These are phyloP conservation scores for Botryosphaeria dothidea DNA, from an alignment of 2,329 filamentous ascomycete genomes.

Conservation along the genomic window DNA sequence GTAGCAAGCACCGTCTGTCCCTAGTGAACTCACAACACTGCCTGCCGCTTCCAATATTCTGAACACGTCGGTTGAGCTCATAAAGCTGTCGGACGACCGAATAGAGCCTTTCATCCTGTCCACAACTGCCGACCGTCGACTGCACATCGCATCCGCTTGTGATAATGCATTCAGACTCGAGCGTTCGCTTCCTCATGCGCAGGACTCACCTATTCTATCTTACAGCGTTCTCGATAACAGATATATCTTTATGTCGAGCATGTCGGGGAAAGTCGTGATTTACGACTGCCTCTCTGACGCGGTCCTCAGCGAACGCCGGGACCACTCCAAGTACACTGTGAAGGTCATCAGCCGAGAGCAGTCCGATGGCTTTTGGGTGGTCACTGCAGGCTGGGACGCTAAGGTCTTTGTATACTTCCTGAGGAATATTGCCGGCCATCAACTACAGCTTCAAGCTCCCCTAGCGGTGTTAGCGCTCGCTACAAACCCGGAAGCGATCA, in stretches of 20 bases:
- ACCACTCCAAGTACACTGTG: conserved; percentile 62
- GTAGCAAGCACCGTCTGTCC: conserved; percentile 46
- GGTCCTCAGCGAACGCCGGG: conserved; percentile 51
- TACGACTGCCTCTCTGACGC: conserved; percentile 42
- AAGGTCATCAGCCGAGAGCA: conserved; percentile 47
- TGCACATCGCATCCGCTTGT: conserved; percentile 47
- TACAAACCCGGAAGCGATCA: conserved; percentile 59
- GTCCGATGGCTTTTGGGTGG: conserved; percentile 40
- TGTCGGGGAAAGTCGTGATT: conserved; percentile 60
- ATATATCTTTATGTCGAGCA: conserved; percentile 55
- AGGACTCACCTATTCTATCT: conserved; percentile 58
- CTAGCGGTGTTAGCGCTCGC: conserved; percentile 45
- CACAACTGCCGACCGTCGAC: conserved; percentile 42
- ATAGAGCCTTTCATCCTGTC: conserved; percentile 31
- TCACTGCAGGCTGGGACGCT: conserved; percentile 63
- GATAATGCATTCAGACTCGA: conserved; percentile 33
- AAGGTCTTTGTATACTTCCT: conserved; percentile 55
- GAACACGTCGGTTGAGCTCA: conserved; percentile 46
- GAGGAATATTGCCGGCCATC: conserved; percentile 23
- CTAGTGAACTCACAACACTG: conserved; percentile 43
- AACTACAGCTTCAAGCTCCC: conserved; percentile 26
- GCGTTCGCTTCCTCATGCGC: conserved; percentile 41
- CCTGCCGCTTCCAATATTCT: conserved; percentile 57
- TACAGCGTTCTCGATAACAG: conserved; percentile 44
- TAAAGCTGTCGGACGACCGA: conserved; percentile 27